A percentile compares a stretch with the other conserved stretches of the same genome.
phyloP scores from a whole-genome alignment of 1,139 yeast genomes.

The Saccharomycopsis phalli region DNA sequence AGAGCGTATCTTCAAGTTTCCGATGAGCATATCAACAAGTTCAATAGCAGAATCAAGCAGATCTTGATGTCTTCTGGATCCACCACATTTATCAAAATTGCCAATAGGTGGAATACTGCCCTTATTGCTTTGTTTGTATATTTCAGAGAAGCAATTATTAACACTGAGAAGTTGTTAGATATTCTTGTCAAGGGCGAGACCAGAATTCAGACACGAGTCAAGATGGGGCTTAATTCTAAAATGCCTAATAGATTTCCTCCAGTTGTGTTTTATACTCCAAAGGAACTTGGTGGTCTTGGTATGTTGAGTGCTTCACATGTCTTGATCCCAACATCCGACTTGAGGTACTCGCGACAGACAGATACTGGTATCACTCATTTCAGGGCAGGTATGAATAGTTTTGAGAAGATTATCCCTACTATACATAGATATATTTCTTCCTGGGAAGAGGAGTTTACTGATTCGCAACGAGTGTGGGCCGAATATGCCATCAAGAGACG shows the following conservation, averaged over 20 bases:
- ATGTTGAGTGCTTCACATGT: slow-evolving; percentile 97
- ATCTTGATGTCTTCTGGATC: slow-evolving; percentile 94
- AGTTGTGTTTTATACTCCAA: slow-evolving; percentile 95
- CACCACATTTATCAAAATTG: slow-evolving; percentile 89
- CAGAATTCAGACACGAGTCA: slow-evolving; percentile 86
- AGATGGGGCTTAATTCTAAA: slow-evolving; percentile 90
- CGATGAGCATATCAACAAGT: slow-evolving; percentile 67
- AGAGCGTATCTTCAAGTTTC: slow-evolving; percentile 82
- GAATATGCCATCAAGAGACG: slow-evolving; percentile 87
- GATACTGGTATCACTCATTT: slow-evolving; percentile 93
- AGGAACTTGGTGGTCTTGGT: slow-evolving; percentile 94
- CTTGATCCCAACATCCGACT: slow-evolving; percentile 85
- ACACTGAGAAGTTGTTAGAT: slow-evolving; percentile 74
- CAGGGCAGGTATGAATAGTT: slow-evolving; percentile 86
- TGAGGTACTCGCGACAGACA: slow-evolving; percentile 87
- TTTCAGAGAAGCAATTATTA: slow-evolving; percentile 85
- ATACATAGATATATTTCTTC: slow-evolving; percentile 85
- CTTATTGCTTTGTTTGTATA: slow-evolving; percentile 79
- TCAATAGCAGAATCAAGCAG: slow-evolving; percentile 79
- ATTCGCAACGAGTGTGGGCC: slow-evolving; percentile 96
- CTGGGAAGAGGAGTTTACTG: slow-evolving; percentile 94
- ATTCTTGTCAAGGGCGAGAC: slow-evolving; percentile 86
- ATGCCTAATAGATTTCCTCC: slow-evolving; percentile 99
- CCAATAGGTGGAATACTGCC: slow-evolving; percentile 95
- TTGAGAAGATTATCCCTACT: slow-evolving; percentile 82